Percentiles rank a stretch among this genome's conserved stretches.
Evolutionary conservation across 257 asterid species (phyloP).

Genomic region (Solanum commersonii): DNA sequence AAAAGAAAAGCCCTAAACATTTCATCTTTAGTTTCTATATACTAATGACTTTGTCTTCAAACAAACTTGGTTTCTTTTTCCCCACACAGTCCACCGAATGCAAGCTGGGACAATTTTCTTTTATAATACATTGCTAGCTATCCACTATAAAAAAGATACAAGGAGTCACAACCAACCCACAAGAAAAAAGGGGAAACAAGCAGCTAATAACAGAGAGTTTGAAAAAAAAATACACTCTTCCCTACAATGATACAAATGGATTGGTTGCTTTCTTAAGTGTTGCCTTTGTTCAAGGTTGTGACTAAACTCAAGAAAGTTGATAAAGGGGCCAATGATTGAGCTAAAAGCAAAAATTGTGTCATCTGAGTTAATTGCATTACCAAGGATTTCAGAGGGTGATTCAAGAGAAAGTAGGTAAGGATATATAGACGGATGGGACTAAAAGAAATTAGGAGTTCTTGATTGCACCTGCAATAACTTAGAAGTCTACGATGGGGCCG

Average conservation of each 20-base stretch:
- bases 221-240: background rate
- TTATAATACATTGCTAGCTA: background rate
- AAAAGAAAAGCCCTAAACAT: background rate
- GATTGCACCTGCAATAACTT: slow-evolving; percentile 18
- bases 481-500: slow-evolving; percentile 26
- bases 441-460: slow-evolving; percentile 21
- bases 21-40: background rate
- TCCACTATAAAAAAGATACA: background rate
- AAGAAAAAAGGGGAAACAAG: background rate
- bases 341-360: slow-evolving; percentile 14
- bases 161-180: background rate
- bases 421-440: slow-evolving; percentile 5
- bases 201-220: background rate
- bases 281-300: slow-evolving; percentile 4
- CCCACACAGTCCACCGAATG: background rate
- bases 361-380: slow-evolving; percentile 25
- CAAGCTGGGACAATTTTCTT: background rate
- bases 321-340: slow-evolving; percentile 8
- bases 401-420: background rate
- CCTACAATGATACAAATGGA: slow-evolving; percentile 1
- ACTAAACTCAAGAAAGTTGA: slow-evolving; percentile 6
- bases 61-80: background rate
- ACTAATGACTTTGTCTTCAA: background rate
- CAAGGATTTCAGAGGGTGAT: slow-evolving; percentile 5
- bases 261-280: slow-evolving; percentile 6